phyloP scores from a whole-genome alignment of 176 grass and related monocot species.

The Cenchrus purpureus region DNA sequence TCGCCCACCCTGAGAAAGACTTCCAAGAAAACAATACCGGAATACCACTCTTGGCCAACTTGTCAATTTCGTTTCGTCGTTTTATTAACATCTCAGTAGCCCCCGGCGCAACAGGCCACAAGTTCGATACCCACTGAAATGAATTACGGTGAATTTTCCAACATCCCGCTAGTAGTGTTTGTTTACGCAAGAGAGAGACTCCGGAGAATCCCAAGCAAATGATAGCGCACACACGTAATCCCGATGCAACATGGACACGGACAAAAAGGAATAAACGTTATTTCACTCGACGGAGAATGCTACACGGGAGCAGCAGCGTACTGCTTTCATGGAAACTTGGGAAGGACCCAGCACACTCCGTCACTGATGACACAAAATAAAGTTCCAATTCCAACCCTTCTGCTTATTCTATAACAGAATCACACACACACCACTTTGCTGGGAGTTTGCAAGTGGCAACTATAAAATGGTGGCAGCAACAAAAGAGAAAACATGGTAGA shows the following conservation, averaged over 20 bases:
- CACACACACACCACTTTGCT: neutral
- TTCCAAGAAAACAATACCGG: too few species aligned
- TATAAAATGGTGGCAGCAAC: neutral
- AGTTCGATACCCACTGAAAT: too few species aligned
- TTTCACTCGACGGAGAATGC: neutral
- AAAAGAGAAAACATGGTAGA: neutral
- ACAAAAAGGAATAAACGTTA: neutral
- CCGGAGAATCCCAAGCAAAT: too few species aligned
- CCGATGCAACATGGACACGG: neutral
- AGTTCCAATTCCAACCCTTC: neutral
- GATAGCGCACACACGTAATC: neutral
- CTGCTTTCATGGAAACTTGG: constrained; percentile 4
- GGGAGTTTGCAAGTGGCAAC: constrained; percentile 1
- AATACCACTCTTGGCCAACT: too few species aligned
- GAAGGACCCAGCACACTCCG: neutral
- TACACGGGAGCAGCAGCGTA: constrained; percentile 7
- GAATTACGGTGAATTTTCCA: too few species aligned
- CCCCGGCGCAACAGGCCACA: too few species aligned
- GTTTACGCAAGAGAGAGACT: too few species aligned
- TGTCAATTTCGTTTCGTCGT: too few species aligned
- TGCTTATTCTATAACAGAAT: constrained; percentile 42
- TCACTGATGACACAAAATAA: neutral
- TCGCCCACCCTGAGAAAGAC: neutral
- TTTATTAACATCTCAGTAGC: too few species aligned
- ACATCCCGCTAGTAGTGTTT: too few species aligned